Evolutionary conservation across 208 protist species (phyloP), one percentile per base, ranked within the genome.

Genomic region (Leishmania mexicana): DNA sequence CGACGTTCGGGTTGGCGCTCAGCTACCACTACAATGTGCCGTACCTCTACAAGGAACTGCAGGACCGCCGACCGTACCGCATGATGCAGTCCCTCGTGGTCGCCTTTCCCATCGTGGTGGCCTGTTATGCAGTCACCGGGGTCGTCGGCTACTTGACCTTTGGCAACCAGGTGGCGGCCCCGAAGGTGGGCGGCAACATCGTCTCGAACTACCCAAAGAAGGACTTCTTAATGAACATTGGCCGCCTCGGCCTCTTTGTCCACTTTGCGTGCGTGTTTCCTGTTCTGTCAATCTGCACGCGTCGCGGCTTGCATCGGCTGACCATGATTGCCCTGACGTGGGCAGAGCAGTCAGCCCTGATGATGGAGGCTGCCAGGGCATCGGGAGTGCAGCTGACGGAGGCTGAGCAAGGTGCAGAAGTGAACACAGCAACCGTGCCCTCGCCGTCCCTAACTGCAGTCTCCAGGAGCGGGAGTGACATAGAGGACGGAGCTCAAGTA

Each of bases 251-350:
- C 49, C 86, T 97, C 70, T 95, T 96, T 83, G 67, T 91, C 8
- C 94, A 97, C 72, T 97, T 97, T 88, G 91, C 87, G 11, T 96
- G 91, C 71, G 94, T 94, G 8, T 97, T 93, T 71, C 94, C 94
- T 21, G 90, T 97, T 40, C 83, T 97, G 13, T 95, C 92, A 17
- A 89, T 97, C 38, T 90, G 90, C 83, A 89, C 90, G 35, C 87
- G 92, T 13, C 87, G 90, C 42, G 89, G 90, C 42, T 35, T 96
- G 68, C 92, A 96, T 74, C 83, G 92, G 64, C 51, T 96, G 21
- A 76, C 83, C 38, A 93, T 96, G 89, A 84, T 89, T 74, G 75
- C 71, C 28, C 75, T 96, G 72, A 91, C 80, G 51, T 93, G 89
- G 88, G 64, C 62, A 45, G 80, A 81, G 70, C 88, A 92, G 65